phyloP scores from a whole-genome alignment of 371 early-diverging fungal genomes.

The Mortierella sp. region DNA sequence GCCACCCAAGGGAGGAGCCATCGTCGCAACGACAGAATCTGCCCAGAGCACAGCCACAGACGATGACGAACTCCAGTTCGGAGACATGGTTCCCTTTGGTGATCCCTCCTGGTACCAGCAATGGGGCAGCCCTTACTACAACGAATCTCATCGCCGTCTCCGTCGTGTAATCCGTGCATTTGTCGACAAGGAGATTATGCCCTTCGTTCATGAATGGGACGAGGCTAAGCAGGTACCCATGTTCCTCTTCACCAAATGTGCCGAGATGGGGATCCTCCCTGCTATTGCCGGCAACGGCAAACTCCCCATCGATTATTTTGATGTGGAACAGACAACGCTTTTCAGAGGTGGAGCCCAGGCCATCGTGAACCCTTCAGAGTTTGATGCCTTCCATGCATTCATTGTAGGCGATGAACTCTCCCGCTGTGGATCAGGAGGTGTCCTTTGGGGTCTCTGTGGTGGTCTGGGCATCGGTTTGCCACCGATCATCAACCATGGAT shows the following conservation, averaged over 20 bases:
- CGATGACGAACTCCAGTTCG: slow-evolving; percentile 65
- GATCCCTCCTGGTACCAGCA: slow-evolving; percentile 93
- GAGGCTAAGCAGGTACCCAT: slow-evolving; percentile 83
- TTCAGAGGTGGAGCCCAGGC: slow-evolving; percentile 57
- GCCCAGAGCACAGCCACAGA: slow-evolving; percentile 4
- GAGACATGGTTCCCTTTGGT: slow-evolving; percentile 84
- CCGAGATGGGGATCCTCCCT: slow-evolving; percentile 78
- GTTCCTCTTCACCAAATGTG: slow-evolving; percentile 76
- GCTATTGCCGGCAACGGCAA: slow-evolving; percentile 64
- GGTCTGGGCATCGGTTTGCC: slow-evolving; percentile 81
- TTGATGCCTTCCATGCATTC: slow-evolving; percentile 84
- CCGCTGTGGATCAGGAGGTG: slow-evolving; percentile 88
- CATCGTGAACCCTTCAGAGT: slow-evolving; percentile 67
- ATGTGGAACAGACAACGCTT: slow-evolving; percentile 32
- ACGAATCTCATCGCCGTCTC: slow-evolving; percentile 78
- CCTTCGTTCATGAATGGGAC: slow-evolving; percentile 87
- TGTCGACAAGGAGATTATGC: slow-evolving; percentile 85
- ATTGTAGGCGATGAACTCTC: slow-evolving; percentile 83
- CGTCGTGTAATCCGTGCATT: slow-evolving; percentile 79
- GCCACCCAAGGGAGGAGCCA: slow-evolving; percentile 41
- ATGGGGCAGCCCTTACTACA: slow-evolving; percentile 80
- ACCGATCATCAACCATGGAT: slow-evolving; percentile 81
- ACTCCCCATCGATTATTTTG: slow-evolving; percentile 48
- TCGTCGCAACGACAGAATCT: slow-evolving; percentile 24
- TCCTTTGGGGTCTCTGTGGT: slow-evolving; percentile 86